These are phyloP conservation scores for Diaporthe sp. DNA, from an alignment of 2,329 filamentous ascomycete species.

Conservation along the genomic window DNA sequence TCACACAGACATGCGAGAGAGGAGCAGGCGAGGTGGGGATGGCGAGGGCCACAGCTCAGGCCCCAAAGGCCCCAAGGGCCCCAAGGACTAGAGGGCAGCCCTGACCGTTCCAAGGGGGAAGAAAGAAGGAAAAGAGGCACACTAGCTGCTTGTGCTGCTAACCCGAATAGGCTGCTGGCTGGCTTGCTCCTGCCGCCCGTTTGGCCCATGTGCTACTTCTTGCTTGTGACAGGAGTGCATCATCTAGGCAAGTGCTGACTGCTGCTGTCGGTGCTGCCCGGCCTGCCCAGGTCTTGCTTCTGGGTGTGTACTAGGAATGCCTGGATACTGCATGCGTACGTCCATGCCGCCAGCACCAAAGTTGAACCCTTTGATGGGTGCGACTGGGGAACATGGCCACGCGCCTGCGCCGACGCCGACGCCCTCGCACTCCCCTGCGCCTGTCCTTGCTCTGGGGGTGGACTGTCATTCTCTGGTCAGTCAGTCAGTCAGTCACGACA, in stretches of 20 bases:
- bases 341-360: neutral
- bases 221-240: slow-evolving; percentile 24
- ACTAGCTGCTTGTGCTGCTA: neutral
- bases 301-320: neutral
- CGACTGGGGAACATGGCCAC: neutral
- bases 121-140: neutral
- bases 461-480: neutral
- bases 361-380: neutral
- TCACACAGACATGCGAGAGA: slow-evolving; percentile 18
- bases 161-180: slow-evolving; percentile 25
- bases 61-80: neutral
- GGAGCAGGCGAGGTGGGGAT: slow-evolving; percentile 10
- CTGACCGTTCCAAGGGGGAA: neutral
- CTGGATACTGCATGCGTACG: neutral
- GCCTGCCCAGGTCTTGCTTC: slow-evolving; percentile 8
- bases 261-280: slow-evolving; percentile 16
- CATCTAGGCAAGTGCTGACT: slow-evolving; percentile 21
- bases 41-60: slow-evolving; percentile 6
- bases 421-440: neutral
- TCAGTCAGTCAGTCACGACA: slow-evolving; percentile 10
- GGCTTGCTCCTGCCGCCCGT: neutral
- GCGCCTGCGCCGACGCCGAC: neutral
- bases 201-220: neutral
- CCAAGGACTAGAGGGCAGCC: neutral
- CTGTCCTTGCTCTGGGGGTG: slow-evolving; percentile 8